These are phyloP conservation scores for Exophiala sideris DNA, from an alignment of 2,329 filamentous ascomycete genomes.

Conservation along the genomic window DNA sequence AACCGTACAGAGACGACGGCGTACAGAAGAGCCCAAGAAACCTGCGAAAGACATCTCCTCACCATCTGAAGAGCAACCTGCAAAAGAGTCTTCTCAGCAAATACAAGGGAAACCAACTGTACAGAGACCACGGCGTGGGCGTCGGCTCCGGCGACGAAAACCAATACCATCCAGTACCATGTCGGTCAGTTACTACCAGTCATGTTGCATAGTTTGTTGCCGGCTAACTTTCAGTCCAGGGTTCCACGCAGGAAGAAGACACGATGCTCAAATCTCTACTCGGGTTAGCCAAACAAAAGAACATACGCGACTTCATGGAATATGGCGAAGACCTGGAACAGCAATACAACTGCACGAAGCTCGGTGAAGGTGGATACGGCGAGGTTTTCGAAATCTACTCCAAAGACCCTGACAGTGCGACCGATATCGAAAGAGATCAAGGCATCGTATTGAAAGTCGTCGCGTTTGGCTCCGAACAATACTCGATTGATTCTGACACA, in stretches of 20 bases:
- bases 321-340: conserved; percentile 24
- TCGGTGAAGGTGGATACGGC: conserved; percentile 64
- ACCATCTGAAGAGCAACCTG: neutral
- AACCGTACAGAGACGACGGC: conserved; percentile 10
- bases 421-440: conserved; percentile 34
- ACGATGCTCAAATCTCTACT: conserved; percentile 16
- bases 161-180: conserved; percentile 16
- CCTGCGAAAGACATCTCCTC: neutral
- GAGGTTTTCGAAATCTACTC: conserved; percentile 59
- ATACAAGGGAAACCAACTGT: neutral
- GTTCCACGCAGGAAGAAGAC: conserved; percentile 7
- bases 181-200: conserved; percentile 11
- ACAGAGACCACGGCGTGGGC: conserved; percentile 16
- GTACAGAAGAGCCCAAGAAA: conserved; percentile 2
- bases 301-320: conserved; percentile 22
- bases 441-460: conserved; percentile 50
- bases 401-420: conserved; percentile 32
- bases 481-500: conserved; percentile 12
- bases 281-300: conserved; percentile 16
- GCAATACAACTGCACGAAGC: conserved; percentile 54
- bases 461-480: conserved; percentile 34
- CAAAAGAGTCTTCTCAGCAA: neutral
- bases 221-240: conserved; percentile 1
- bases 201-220: neutral
- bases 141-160: conserved; percentile 10